Evolutionary conservation across 2,329 filamentous ascomycete genomes (phyloP).

Genomic region (Falciphora oryzae): DNA sequence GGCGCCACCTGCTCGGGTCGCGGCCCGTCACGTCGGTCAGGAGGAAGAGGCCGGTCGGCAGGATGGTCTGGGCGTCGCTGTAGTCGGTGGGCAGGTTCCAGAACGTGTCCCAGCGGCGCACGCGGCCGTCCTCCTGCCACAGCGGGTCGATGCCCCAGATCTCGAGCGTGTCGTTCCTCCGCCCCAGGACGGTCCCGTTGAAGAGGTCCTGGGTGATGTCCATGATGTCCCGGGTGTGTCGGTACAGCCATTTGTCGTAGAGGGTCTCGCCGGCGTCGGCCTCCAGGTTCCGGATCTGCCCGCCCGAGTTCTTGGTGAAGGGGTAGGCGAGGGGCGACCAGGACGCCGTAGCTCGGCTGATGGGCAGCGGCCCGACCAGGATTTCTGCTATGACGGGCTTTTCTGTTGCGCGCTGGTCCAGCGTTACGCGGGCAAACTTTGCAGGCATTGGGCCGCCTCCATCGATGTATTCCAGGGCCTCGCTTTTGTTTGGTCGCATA

Average conservation of each 20-base stretch:
- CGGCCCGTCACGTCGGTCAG: constrained; percentile 43
- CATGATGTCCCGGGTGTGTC: constrained; percentile 25
- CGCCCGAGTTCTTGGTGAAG: constrained; percentile 33
- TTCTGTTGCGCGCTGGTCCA: constrained; percentile 34
- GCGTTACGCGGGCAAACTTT: constrained; percentile 36
- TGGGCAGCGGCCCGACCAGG: constrained; percentile 43
- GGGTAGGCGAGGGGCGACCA: constrained; percentile 35
- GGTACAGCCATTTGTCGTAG: constrained; percentile 28
- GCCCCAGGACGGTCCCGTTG: constrained; percentile 31
- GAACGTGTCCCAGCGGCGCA: constrained; percentile 43
- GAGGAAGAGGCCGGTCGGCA: constrained; percentile 39
- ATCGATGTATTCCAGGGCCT: constrained; percentile 39
- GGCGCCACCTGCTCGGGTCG: constrained; percentile 43
- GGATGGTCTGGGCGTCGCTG: constrained; percentile 36
- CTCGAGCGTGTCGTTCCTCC: constrained; percentile 35
- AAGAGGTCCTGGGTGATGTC: constrained; percentile 41
- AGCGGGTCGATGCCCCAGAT: constrained; percentile 37
- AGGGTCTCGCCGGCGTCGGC: constrained; percentile 26
- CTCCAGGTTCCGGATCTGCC: constrained; percentile 34
- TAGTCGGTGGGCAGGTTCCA: constrained; percentile 30
- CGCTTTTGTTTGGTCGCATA: constrained; percentile 43
- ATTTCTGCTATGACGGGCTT: constrained; percentile 36
- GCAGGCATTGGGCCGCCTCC: constrained; percentile 27
- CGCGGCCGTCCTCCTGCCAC: constrained; percentile 32
- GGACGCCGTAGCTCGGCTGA: constrained; percentile 30